A percentile compares a stretch with the other conserved stretches of the same genome.
These are phyloP conservation scores for Gymnopilus dilepis DNA, from an alignment of 768 basidiomycete genomes.

Conservation along the genomic window DNA sequence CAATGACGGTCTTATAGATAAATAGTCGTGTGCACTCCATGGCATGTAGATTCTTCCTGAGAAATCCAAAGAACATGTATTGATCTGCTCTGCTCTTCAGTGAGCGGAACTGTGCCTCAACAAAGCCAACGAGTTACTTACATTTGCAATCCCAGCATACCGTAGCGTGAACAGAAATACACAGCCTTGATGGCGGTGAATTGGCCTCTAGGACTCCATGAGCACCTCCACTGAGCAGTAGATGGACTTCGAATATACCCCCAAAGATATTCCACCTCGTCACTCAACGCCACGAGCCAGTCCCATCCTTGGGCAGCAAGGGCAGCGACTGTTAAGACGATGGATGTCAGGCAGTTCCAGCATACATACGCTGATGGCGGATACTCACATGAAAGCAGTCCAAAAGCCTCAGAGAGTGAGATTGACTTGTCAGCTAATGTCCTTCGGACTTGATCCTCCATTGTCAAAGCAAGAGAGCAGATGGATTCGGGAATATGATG, in stretches of 20 bases:
- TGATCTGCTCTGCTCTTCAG: conserved; percentile 12
- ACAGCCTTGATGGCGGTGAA: conserved; percentile 19
- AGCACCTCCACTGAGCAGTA: too few species aligned
- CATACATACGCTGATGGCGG: background rate
- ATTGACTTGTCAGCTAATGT: background rate
- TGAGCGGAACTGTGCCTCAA: background rate
- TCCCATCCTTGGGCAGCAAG: conserved; percentile 28
- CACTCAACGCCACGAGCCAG: conserved; percentile 16
- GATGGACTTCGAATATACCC: conserved; percentile 12
- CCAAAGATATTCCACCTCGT: conserved; percentile 30
- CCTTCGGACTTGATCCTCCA: background rate
- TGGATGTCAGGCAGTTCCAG: background rate
- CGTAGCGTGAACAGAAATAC: conserved; percentile 27
- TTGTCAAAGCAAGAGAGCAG: background rate
- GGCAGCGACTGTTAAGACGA: conserved; percentile 22
- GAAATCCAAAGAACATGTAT: conserved; percentile 1
- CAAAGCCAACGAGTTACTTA: conserved; percentile 6
- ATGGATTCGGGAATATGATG: background rate
- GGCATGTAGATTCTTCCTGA: background rate
- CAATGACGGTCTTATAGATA: conserved; percentile 14
- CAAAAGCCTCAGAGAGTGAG: background rate
- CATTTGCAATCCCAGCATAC: conserved; percentile 25
- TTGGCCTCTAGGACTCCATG: conserved; percentile 17
- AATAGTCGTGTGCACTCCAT: conserved; percentile 11
- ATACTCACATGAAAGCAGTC: background rate